Percentiles rank a stretch among this genome's conserved stretches.
Conservation (phyloP, 768 basidiomycete genomes). For the Cantharellus cinnabarinus region DNA sequence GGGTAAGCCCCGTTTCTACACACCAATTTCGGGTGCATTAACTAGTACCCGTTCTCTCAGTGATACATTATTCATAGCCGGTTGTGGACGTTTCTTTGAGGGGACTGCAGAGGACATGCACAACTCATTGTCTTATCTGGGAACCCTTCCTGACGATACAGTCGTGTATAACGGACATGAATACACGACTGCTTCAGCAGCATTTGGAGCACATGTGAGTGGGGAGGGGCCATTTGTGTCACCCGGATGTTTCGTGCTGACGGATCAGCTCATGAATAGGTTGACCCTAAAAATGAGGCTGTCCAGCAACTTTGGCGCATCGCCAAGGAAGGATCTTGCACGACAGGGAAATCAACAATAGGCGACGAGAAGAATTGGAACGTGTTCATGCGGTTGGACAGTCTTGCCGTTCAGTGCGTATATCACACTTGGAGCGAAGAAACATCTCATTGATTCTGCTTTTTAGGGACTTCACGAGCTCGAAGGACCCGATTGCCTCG, state of each 20-base stretch:
- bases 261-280: constrained; percentile 5
- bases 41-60: constrained; percentile 9
- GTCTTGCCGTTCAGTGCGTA: constrained; percentile 40
- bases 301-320: constrained; percentile 39
- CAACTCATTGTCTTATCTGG: constrained; percentile 46
- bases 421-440: background rate
- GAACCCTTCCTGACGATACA: constrained; percentile 56
- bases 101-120: constrained; percentile 68
- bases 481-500: constrained; percentile 30
- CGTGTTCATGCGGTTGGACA: constrained; percentile 71
- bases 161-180: constrained; percentile 82
- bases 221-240: background rate
- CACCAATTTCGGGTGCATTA: background rate
- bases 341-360: constrained; percentile 71
- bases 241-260: background rate
- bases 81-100: constrained; percentile 92
- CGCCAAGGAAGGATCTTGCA: constrained; percentile 36
- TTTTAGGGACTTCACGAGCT: constrained; percentile 30
- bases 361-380: constrained; percentile 91
- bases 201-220: constrained; percentile 31
- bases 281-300: constrained; percentile 44
- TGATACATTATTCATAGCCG: constrained; percentile 70
- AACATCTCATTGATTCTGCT: background rate
- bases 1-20: constrained; percentile 26
- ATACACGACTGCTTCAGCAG: constrained; percentile 56